Evolutionary conservation across 2,329 filamentous ascomycete species (phyloP).

Genomic region (Lachnellula arida): DNA sequence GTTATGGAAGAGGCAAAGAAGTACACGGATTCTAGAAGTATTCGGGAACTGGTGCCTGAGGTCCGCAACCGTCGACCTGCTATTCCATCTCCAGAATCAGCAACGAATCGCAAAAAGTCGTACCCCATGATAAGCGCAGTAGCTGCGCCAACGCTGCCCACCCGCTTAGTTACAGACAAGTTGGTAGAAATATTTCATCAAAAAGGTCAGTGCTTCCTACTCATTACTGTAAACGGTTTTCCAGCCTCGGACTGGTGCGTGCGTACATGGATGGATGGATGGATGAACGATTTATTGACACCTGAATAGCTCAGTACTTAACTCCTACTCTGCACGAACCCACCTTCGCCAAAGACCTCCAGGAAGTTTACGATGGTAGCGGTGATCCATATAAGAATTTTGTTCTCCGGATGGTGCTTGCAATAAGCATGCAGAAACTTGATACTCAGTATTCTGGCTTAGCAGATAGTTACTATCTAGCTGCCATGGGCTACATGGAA

Average conservation of each 20-base stretch:
- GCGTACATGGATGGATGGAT: too few relatives aligned
- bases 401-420: conserved; percentile 83
- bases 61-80: conserved; percentile 58
- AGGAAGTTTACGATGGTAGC: conserved; percentile 74
- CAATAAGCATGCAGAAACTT: conserved; percentile 90
- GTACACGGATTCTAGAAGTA: conserved; percentile 84
- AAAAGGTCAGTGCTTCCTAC: conserved; percentile 55
- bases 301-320: conserved; percentile 70
- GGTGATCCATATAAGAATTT: conserved; percentile 82
- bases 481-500: conserved; percentile 80
- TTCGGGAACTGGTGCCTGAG: conserved; percentile 86
- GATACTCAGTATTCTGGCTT: conserved; percentile 86
- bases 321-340: conserved; percentile 84
- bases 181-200: conserved; percentile 81
- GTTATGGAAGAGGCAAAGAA: conserved; percentile 96
- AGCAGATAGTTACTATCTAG: conserved; percentile 91
- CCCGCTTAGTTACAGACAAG: conserved; percentile 66
- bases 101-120: conserved; percentile 68
- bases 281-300: conserved; percentile 8
- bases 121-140: conserved; percentile 87
- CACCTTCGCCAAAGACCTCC: conserved; percentile 68
- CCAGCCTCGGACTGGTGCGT: background rate
- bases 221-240: background rate
- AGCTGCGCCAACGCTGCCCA: conserved; percentile 71
- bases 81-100: conserved; percentile 54